Evolutionary conservation across 1,284 basidiomycete genomes (phyloP), one percentile per base, ranked within the genome.

Genomic region (Pseudozyma flocculosa): DNA sequence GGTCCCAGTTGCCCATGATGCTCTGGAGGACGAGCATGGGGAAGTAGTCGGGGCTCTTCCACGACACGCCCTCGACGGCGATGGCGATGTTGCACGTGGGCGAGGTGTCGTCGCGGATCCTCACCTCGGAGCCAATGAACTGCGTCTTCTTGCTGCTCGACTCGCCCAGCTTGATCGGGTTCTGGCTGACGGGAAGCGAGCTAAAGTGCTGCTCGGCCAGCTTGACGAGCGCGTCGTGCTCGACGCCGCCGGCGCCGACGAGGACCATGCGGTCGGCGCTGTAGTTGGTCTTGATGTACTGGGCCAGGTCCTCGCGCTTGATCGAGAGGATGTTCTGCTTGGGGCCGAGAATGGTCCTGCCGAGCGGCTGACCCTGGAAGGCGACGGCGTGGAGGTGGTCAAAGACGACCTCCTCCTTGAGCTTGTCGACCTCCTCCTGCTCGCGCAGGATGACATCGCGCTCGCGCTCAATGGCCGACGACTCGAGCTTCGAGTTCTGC

Each of bases 1-100:
- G 88, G 80, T 99, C 95, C 95, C 95, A 99, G 86, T 97, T 99
- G 69, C 94, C 94, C 80, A 98, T 89, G 82, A 98, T 92, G 77
- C 86, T 88, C 81, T 96, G 92, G 86, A 97, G 91, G 76, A 93
- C 93, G 80, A 97, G 87, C 92, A 98, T 95, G 62, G 93, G 90
- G 87, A 91, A 98, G 84, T 97, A 97, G 82, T 99, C 95, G 43
- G 93, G 93, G 32, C 89, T 92, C 75, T 87, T 89, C 94, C 94
- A 97, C 81, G 91, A 87, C 60, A 95, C 93, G 80, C 95, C 94
- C 80, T 98, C 93, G 43, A 98, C 92, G 47, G 95, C 91, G 72
- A 99, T 88, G 64, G 94, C 95, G 75, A 99, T 83, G 83, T 98
- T 90, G 68, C 88, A 87, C 13, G 92, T 93, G 46, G 87, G 68